These are phyloP conservation scores for Fraxinus ornus DNA, from an alignment of 305 asterid species.

Conservation along the genomic window DNA sequence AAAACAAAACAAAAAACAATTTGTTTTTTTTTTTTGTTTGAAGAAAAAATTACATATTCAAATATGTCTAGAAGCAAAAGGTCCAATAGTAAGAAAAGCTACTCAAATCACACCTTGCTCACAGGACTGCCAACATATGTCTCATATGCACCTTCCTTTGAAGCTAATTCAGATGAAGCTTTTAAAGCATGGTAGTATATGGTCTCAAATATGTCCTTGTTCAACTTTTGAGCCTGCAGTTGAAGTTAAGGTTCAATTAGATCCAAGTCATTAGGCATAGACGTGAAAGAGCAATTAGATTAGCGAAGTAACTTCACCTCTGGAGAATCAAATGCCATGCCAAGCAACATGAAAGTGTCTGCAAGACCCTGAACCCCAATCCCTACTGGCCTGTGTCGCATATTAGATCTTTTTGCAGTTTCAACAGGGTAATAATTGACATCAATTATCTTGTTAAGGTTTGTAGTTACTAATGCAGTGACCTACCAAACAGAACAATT, in stretches of 20 bases:
- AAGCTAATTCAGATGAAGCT: slow-evolving; percentile 83
- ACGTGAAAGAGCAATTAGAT: no score
- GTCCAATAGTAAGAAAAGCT: background rate
- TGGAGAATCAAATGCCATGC: slow-evolving; percentile 86
- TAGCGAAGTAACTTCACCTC: no score
- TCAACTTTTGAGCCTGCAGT: slow-evolving; percentile 86
- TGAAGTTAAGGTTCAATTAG: slow-evolving; percentile 8
- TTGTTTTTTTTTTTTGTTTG: background rate
- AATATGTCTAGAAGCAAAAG: background rate
- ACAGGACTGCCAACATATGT: slow-evolving; percentile 82
- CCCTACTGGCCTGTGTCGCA: no score
- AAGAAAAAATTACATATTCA: background rate
- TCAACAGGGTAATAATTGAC: no score
- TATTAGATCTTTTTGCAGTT: no score
- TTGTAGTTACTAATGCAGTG: no score
- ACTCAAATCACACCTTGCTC: slow-evolving; percentile 66
- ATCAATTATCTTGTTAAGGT: no score
- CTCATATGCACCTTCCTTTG: slow-evolving; percentile 73
- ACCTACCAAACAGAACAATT: background rate
- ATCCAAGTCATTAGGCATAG: background rate
- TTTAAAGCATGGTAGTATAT: slow-evolving; percentile 84
- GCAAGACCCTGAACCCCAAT: no score
- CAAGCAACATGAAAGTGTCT: slow-evolving; percentile 27
- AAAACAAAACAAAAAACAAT: background rate
- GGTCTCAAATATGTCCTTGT: slow-evolving; percentile 93